Evolutionary conservation across 2,329 filamentous ascomycete genomes (phyloP).

Genomic region (Ophiosphaerella narmari): DNA sequence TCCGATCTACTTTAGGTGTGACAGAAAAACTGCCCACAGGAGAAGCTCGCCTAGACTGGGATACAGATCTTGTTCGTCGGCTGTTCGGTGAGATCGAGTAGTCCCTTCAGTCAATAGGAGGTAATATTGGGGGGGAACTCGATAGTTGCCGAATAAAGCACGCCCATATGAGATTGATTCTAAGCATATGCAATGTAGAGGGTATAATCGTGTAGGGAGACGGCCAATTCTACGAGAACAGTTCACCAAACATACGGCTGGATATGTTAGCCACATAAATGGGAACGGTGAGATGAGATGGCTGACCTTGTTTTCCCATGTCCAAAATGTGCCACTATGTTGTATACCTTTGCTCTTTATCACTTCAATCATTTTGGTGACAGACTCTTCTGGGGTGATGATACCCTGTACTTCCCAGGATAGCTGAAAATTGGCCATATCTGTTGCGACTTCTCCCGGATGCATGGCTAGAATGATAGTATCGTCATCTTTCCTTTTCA

Average conservation of each 20-base stretch:
- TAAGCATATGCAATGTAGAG: conserved; percentile 14
- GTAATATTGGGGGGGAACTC: background rate
- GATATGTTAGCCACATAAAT: conserved; percentile 5
- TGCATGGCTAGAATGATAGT: conserved; percentile 61
- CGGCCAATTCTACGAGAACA: background rate
- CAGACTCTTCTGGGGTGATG: conserved; percentile 57
- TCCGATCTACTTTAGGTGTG: too few relatives aligned
- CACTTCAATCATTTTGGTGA: conserved; percentile 56
- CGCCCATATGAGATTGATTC: background rate
- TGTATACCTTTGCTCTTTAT: conserved; percentile 55
- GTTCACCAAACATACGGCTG: conserved; percentile 40
- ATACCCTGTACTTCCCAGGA: conserved; percentile 59
- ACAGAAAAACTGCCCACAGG: conserved; percentile 9
- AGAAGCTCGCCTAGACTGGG: conserved; percentile 27
- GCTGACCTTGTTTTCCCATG: conserved; percentile 58
- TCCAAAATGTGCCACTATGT: conserved; percentile 62
- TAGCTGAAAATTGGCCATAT: conserved; percentile 59
- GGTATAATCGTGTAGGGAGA: conserved; percentile 17
- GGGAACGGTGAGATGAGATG: background rate
- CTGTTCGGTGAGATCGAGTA: conserved; percentile 28
- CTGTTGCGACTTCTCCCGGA: conserved; percentile 62
- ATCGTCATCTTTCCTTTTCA: conserved; percentile 55
- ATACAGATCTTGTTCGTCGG: conserved; percentile 27
- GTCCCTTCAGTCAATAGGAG: too few relatives aligned
- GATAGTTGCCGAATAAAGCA: background rate